Percentiles rank a stretch among this genome's conserved stretches.
Evolutionary conservation across 73 alveolate genomes (phyloP).

Genomic region (Paramecium sonneborni): DNA sequence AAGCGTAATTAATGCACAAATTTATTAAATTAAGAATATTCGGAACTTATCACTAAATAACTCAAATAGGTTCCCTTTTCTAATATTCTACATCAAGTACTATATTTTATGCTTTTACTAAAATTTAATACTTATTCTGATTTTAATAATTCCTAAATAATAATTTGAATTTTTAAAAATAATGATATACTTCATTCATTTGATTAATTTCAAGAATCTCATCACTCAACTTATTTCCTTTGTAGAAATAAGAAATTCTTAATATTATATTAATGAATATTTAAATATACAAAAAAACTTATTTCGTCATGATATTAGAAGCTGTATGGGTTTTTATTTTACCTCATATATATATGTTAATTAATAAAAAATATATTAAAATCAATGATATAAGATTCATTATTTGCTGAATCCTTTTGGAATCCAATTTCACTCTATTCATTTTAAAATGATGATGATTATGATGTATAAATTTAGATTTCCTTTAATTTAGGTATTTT

Average conservation of each 20-base stretch:
- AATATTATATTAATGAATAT: not conserved
- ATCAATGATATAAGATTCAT: conserved; percentile 2
- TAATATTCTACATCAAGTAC: not conserved
- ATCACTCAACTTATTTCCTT: too few species aligned
- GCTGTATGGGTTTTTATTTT: not conserved
- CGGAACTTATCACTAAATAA: not conserved
- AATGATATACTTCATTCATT: not conserved
- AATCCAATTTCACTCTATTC: not conserved
- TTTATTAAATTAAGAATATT: not conserved
- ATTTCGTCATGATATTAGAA: not conserved
- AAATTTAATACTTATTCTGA: not conserved
- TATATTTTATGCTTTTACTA: not conserved
- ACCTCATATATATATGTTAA: not conserved
- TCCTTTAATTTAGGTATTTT: not conserved
- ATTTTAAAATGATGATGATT: not conserved
- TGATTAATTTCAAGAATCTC: not conserved
- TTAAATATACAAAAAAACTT: not conserved
- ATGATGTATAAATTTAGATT: not conserved
- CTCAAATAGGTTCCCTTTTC: not conserved
- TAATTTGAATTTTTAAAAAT: not conserved
- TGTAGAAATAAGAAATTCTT: not conserved
- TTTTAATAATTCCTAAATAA: not conserved
- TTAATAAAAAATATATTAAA: not conserved
- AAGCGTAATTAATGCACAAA: not conserved
- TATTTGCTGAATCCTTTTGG: conserved; percentile 41